A percentile compares a stretch with the other conserved stretches of the same genome.
Conservation (phyloP, 1,139 yeast species). For the Zhuliangozyma blackwelliae region DNA sequence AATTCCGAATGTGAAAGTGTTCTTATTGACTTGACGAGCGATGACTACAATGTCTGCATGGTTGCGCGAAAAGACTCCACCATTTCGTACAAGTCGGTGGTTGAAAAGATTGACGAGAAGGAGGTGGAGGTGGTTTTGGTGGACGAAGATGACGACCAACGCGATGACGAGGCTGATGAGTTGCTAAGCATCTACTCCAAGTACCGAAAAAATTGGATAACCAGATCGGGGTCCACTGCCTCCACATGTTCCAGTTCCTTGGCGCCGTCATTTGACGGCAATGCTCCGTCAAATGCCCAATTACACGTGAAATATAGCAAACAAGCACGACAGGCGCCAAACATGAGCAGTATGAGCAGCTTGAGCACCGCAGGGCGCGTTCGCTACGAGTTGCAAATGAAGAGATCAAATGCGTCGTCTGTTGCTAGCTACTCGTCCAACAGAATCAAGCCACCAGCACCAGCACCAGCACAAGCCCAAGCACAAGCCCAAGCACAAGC, state of each 20-base stretch:
- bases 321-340: neutral
- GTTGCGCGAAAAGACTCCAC: constrained; percentile 33
- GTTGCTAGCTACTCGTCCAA: constrained; percentile 16
- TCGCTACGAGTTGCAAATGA: constrained; percentile 4
- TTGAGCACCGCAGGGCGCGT: constrained; percentile 5
- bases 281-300: neutral
- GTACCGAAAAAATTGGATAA: constrained; percentile 31
- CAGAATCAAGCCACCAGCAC: constrained; percentile 14
- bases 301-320: neutral
- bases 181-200: constrained; percentile 43
- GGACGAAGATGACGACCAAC: constrained; percentile 26
- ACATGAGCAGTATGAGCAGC: constrained; percentile 1
- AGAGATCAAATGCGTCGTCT: constrained; percentile 11
- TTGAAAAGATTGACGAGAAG: constrained; percentile 39
- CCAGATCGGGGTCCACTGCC: constrained; percentile 17
- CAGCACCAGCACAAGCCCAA: neutral
- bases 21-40: constrained; percentile 42
- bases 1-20: constrained; percentile 32
- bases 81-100: constrained; percentile 35
- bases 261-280: constrained; percentile 1
- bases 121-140: constrained; percentile 45
- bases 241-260: neutral
- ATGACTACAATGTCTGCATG: constrained; percentile 33
- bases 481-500: neutral
- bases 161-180: constrained; percentile 32